phyloP scores from a whole-genome alignment of 768 basidiomycete genomes.

The Phlebiopsis gigantea region DNA sequence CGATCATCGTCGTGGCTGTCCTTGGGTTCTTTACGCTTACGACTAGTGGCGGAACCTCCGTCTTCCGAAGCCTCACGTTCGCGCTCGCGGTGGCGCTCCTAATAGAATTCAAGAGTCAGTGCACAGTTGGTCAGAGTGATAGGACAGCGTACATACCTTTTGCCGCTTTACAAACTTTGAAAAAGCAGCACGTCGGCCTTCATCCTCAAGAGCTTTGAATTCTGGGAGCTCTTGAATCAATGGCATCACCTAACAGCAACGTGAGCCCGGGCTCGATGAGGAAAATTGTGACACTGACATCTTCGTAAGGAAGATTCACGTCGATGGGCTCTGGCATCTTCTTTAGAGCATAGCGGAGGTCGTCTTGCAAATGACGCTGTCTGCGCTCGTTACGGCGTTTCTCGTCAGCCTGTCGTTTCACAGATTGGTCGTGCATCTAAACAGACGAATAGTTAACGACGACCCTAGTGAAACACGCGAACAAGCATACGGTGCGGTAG shows the following conservation, averaged over 20 bases:
- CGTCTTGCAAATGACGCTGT: constrained; percentile 87
- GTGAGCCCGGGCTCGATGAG: constrained; percentile 5
- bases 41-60: constrained; percentile 72
- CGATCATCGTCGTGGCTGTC: constrained; percentile 26
- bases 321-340: constrained; percentile 83
- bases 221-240: constrained; percentile 80
- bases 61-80: constrained; percentile 64
- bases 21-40: constrained; percentile 72
- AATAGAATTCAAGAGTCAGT: not conserved
- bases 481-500: constrained; percentile 53
- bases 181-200: constrained; percentile 77
- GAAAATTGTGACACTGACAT: constrained; percentile 42
- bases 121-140: not conserved
- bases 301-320: constrained; percentile 69
- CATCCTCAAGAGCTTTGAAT: constrained; percentile 83
- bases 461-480: constrained; percentile 3
- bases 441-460: not conserved
- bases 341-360: constrained; percentile 91
- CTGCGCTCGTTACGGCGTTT: constrained; percentile 80
- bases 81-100: constrained; percentile 73
- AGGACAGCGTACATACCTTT: constrained; percentile 47
- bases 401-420: constrained; percentile 80
- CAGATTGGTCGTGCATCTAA: constrained; percentile 67
- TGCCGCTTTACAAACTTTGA: constrained; percentile 86
- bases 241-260: constrained; percentile 52